These are phyloP conservation scores for Lepidium aucheri DNA, from an alignment of 345 rosid species.

Conservation along the genomic window DNA sequence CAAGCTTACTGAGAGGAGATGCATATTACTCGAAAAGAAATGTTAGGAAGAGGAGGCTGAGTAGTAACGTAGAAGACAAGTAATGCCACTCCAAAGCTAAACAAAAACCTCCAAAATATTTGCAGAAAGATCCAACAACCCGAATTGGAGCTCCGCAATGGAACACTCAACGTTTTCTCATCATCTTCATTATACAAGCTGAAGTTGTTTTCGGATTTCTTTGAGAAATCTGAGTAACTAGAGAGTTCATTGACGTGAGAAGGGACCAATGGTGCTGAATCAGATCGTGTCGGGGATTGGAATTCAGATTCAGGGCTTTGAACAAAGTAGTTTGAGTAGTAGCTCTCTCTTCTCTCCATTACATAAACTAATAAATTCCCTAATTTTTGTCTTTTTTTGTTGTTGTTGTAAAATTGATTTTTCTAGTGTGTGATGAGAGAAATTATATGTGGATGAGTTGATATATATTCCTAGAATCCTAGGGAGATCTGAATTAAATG, in stretches of 20 bases:
- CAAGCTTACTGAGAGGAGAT: background rate
- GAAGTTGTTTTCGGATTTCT: constrained; percentile 36
- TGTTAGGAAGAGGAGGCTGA: constrained; percentile 64
- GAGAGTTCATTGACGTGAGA: constrained; percentile 32
- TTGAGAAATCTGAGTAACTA: constrained; percentile 46
- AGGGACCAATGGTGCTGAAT: constrained; percentile 21
- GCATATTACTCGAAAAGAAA: constrained; percentile 56
- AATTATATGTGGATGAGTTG: background rate
- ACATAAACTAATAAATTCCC: background rate
- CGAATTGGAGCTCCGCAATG: constrained; percentile 41
- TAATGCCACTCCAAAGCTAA: constrained; percentile 66
- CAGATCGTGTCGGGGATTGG: constrained; percentile 38
- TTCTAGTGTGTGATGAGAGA: background rate
- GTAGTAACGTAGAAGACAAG: constrained; percentile 77
- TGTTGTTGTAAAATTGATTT: background rate
- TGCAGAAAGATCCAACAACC: constrained; percentile 57
- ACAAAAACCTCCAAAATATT: constrained; percentile 60
- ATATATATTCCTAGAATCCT: constrained; percentile 12
- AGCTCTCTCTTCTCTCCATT: constrained; percentile 40
- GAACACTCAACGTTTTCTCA: constrained; percentile 35
- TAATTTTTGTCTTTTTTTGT: background rate
- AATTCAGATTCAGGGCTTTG: constrained; percentile 58
- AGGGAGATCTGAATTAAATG: background rate
- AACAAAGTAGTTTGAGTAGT: constrained; percentile 47
- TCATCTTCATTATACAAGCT: constrained; percentile 26